These are phyloP conservation scores for Vigna hirtella DNA, from an alignment of 306 rosid species.

Conservation along the genomic window DNA sequence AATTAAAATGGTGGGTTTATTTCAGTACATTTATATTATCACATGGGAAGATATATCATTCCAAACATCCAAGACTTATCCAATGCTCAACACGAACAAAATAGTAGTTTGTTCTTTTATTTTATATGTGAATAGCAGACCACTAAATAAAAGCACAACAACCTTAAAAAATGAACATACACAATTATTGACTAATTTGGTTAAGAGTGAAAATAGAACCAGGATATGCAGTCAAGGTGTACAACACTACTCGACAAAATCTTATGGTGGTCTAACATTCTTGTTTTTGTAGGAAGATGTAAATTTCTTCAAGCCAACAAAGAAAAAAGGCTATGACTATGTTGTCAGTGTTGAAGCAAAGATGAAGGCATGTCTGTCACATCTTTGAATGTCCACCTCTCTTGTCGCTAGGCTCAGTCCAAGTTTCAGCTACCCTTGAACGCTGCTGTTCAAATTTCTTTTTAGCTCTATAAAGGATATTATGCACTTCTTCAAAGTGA, in stretches of 20 bases:
- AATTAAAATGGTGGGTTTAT: not conserved
- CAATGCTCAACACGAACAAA: not conserved
- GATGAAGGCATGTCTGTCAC: slow-evolving; percentile 40
- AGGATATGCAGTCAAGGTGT: not conserved
- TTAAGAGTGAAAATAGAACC: not conserved
- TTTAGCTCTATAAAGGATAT: slow-evolving; percentile 64
- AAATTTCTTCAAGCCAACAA: slow-evolving; percentile 5
- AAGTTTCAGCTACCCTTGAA: slow-evolving; percentile 45
- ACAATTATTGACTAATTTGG: not conserved
- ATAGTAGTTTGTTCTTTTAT: not conserved
- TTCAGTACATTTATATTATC: not conserved
- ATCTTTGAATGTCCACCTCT: slow-evolving; percentile 42
- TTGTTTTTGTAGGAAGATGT: not conserved
- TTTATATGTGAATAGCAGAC: not conserved
- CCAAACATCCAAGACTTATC: not conserved
- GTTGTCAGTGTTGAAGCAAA: slow-evolving; percentile 11
- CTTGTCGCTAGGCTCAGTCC: slow-evolving; percentile 34
- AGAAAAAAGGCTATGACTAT: slow-evolving; percentile 8
- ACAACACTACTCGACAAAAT: slow-evolving; percentile 4
- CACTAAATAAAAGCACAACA: slow-evolving; percentile 1
- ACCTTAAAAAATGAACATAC: not conserved
- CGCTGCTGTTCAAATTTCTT: slow-evolving; percentile 61
- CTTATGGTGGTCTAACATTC: slow-evolving; percentile 5
- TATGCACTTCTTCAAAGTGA: slow-evolving; percentile 73
- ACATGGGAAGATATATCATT: slow-evolving; percentile 6